Evolutionary conservation across 2,329 filamentous ascomycete species (phyloP).

Genomic region (Sclerotinia nivalis): DNA sequence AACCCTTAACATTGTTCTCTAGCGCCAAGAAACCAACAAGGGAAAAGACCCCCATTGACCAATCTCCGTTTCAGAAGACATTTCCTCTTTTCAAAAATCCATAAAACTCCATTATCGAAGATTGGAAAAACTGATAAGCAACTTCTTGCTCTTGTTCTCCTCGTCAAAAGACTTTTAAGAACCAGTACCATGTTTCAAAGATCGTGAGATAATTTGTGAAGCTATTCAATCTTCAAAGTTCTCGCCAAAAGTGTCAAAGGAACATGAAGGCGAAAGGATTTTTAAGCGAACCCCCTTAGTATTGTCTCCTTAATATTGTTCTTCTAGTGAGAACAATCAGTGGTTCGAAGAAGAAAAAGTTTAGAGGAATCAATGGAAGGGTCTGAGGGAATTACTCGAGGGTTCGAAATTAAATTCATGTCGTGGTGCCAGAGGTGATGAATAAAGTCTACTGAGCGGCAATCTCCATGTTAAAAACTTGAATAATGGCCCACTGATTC

Average conservation of each 20-base stretch:
- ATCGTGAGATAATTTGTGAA: background rate
- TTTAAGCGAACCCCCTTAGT: constrained; percentile 19
- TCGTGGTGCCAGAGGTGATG: background rate
- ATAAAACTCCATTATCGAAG: background rate
- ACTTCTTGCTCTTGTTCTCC: background rate
- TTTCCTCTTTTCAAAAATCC: background rate
- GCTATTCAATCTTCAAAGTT: background rate
- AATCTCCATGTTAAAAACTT: background rate
- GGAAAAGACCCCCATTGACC: background rate
- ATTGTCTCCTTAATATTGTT: constrained; percentile 20
- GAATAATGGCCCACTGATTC: too few species aligned
- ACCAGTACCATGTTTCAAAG: too few species aligned
- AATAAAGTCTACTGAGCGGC: too few species aligned
- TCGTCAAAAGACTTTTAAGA: background rate
- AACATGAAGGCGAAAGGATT: background rate
- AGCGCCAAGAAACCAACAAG: background rate
- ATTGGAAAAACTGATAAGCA: background rate
- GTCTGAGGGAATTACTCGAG: background rate
- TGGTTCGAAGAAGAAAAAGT: background rate
- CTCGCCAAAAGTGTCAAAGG: constrained; percentile 1
- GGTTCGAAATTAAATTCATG: background rate
- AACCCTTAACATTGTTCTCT: background rate
- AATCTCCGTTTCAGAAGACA: background rate
- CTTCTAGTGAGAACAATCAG: background rate
- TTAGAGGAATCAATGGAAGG: background rate